phyloP scores from a whole-genome alignment of 495 filamentous ascomycete genomes.

The Aspergillus carlsbadensis region DNA sequence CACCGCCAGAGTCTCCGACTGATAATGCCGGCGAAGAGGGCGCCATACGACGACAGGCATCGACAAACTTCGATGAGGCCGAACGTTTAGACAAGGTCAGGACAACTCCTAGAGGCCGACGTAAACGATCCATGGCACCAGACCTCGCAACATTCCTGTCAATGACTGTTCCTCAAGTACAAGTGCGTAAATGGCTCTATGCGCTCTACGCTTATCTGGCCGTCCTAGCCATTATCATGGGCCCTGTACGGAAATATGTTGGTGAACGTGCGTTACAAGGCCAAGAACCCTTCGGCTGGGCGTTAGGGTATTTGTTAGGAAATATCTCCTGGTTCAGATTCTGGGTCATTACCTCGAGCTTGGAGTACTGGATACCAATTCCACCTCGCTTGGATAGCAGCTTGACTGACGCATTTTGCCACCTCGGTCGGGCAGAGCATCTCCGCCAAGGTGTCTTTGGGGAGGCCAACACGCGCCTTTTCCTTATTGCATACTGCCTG shows the following conservation, averaged over 20 bases:
- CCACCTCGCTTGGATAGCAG: constrained; percentile 49
- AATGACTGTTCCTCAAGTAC: constrained; percentile 75
- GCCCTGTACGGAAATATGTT: constrained; percentile 70
- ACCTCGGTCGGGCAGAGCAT: constrained; percentile 58
- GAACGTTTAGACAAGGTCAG: constrained; percentile 34
- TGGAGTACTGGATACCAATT: constrained; percentile 75
- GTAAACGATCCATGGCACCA: constrained; percentile 65
- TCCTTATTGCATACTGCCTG: constrained; percentile 72
- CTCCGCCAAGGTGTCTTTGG: constrained; percentile 60
- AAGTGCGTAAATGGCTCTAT: constrained; percentile 77
- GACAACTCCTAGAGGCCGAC: constrained; percentile 63
- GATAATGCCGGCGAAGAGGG: constrained; percentile 29
- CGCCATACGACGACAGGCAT: constrained; percentile 50
- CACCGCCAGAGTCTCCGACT: constrained; percentile 16
- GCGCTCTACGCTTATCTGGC: constrained; percentile 72
- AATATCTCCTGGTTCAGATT: constrained; percentile 68
- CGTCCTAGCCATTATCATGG: constrained; percentile 61
- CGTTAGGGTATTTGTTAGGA: constrained; percentile 83
- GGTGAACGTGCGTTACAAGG: constrained; percentile 61
- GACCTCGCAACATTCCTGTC: constrained; percentile 72
- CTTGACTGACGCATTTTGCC: constrained; percentile 33
- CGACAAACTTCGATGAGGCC: constrained; percentile 42
- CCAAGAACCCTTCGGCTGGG: constrained; percentile 88
- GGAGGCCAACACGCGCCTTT: constrained; percentile 76
- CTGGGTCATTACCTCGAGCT: constrained; percentile 59